Evolutionary conservation across 108 stramenopile genomes (phyloP).

Genomic region (Schizochytrium sp.): DNA sequence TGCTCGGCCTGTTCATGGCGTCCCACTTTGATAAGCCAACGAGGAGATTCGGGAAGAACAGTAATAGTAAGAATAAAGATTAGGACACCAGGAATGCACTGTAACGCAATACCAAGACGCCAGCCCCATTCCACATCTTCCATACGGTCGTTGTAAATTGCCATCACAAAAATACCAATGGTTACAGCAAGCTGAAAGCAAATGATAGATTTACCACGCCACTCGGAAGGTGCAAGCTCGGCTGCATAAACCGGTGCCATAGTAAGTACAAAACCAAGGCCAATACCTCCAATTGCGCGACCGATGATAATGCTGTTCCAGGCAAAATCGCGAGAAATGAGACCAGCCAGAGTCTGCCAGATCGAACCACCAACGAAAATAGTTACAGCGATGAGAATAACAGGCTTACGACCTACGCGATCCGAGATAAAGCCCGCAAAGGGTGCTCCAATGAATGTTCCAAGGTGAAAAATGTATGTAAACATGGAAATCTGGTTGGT

Average conservation of each 20-base stretch:
- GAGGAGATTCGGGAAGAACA: neutral
- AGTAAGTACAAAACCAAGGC: neutral
- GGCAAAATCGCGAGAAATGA: neutral
- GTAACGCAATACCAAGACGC: conserved; percentile 19
- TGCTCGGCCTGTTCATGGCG: neutral
- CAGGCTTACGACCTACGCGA: neutral
- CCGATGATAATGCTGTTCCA: neutral
- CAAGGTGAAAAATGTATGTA: neutral
- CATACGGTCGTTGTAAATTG: neutral
- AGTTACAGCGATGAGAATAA: neutral
- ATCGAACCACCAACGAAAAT: neutral
- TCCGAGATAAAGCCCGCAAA: neutral
- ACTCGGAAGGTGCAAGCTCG: neutral
- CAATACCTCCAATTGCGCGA: neutral
- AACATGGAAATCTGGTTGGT: neutral
- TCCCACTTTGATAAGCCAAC: neutral
- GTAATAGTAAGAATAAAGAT: neutral
- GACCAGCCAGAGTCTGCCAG: conserved; percentile 3
- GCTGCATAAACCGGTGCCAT: conserved; percentile 6
- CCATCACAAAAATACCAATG: neutral
- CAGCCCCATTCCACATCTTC: neutral
- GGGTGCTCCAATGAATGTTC: neutral
- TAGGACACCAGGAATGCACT: conserved; percentile 3
- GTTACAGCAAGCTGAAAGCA: neutral
- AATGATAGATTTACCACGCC: neutral